Evolutionary conservation across 257 asterid genomes (phyloP), one percentile per base, ranked within the genome.

Genomic region (Solanum sejunctum): DNA sequence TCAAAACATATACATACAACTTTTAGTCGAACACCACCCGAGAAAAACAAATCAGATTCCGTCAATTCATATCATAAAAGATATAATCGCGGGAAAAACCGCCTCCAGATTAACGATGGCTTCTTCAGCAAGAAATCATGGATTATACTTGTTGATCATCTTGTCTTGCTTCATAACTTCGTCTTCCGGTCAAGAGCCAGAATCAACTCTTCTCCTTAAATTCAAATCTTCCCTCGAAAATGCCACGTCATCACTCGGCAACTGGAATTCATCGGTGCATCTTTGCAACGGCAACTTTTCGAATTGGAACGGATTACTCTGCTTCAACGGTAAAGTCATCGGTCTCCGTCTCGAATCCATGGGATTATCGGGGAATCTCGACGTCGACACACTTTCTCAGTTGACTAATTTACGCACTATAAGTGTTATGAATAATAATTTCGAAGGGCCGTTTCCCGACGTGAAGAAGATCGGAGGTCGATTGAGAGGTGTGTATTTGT

Each of bases 341-440:
- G 92, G 95, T 9, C 18, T 94, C 26, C 69, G 71, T 23, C 93
- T 93, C 11, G 91, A 91, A 52, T 80, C 84, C 10, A 89, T 94
- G 91, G 92, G 93, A 39, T 89, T 94, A 1, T 88, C 70, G 8
- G 94, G 97, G 2, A 52, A 0, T 0, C 83, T 93, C 3, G 94
- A 93, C 57, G 23, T 87, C 4, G 90, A 87, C 0, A 26, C 89
- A 2, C 90, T 94, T 6, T 55, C 90, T 3, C 86, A 84, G 26
- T 15, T 93, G 75, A 85, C 91, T 17, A 54, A 86, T 10, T 17
- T 84, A 70, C 89, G 86, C 83, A 81, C 85, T 10, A 67, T 94
- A n/a, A 93, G 97, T 58, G 85, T 93, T 4, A 91, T 87, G 90
- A 84, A 85, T 51, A 94, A 94, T 79, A 86, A 67, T 57, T 93